phyloP scores from a whole-genome alignment of 257 asterid genomes.

The Nicotiana tomentosiformis region DNA sequence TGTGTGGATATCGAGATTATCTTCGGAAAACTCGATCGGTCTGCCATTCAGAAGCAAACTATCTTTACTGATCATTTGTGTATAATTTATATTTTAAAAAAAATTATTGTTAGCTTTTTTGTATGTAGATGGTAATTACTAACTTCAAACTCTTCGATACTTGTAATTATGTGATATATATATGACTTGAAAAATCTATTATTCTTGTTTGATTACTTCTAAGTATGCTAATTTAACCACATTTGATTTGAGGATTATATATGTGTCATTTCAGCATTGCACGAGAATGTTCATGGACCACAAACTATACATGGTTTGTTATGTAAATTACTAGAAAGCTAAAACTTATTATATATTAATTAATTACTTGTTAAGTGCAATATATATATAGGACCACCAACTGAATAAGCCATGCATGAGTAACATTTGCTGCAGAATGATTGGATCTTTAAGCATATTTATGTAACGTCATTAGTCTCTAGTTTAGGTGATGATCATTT shows the following conservation, averaged over 20 bases:
- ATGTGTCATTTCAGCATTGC: neutral
- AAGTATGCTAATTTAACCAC: neutral
- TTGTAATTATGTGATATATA: neutral
- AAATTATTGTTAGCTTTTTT: neutral
- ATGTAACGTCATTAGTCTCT: neutral
- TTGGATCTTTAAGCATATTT: constrained; percentile 22
- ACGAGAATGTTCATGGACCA: constrained; percentile 17
- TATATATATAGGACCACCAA: constrained; percentile 15
- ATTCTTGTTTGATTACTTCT: neutral
- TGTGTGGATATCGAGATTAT: neutral
- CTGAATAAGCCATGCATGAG: constrained; percentile 33
- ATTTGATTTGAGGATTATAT: neutral
- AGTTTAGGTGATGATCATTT: too few relatives aligned
- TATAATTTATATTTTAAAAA: neutral
- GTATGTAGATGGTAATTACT: neutral
- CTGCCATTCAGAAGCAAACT: neutral
- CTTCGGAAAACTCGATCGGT: neutral
- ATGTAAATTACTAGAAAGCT: neutral
- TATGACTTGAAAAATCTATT: neutral
- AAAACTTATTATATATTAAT: neutral
- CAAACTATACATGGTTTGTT: neutral
- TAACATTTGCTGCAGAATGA: constrained; percentile 40
- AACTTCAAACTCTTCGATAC: neutral
- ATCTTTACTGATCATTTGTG: neutral
- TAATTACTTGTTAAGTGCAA: neutral